These are phyloP conservation scores for Moesziomyces aphidis DNA, from an alignment of 1,284 basidiomycete species.

Conservation along the genomic window DNA sequence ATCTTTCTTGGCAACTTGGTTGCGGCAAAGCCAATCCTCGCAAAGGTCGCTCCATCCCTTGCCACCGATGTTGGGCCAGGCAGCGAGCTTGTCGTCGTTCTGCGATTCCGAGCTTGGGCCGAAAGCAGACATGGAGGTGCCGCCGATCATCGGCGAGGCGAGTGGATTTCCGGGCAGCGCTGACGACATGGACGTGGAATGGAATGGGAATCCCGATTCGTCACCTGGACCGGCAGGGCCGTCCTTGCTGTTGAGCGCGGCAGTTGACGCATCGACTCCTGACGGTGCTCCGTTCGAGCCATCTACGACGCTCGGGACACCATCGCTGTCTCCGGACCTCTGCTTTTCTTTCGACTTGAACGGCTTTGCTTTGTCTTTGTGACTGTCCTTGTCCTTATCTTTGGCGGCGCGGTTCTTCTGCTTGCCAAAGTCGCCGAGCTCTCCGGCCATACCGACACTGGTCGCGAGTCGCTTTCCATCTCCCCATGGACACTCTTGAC, in stretches of 20 bases:
- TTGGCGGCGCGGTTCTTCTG: constrained; percentile 43
- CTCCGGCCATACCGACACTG: constrained; percentile 61
- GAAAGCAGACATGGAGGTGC: constrained; percentile 25
- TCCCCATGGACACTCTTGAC: constrained; percentile 72
- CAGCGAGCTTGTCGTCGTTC: constrained; percentile 18
- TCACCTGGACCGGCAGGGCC: constrained; percentile 8
- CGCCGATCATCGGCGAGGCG: constrained; percentile 41
- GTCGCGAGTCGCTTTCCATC: constrained; percentile 57
- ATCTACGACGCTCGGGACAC: constrained; percentile 1
- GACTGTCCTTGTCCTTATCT: constrained; percentile 17
- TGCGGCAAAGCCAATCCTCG: constrained; percentile 68
- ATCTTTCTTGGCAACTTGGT: constrained; percentile 32
- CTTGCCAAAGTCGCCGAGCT: constrained; percentile 56
- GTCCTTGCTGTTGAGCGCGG: constrained; percentile 4
- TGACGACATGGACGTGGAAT: constrained; percentile 15
- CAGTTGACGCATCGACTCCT: constrained; percentile 7
- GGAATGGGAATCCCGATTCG: constrained; percentile 24
- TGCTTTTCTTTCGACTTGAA: constrained; percentile 44
- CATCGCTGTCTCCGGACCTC: constrained; percentile 34
- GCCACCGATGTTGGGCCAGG: constrained; percentile 45
- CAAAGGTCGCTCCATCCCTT: constrained; percentile 68
- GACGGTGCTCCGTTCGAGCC: constrained; percentile 6
- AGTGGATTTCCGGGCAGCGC: constrained; percentile 30
- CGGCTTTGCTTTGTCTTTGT: constrained; percentile 40
- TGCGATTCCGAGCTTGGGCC: constrained; percentile 4